Base-by-base conservation (phyloP, 768 basidiomycete species). In the Serendipita vermifera region DNA sequence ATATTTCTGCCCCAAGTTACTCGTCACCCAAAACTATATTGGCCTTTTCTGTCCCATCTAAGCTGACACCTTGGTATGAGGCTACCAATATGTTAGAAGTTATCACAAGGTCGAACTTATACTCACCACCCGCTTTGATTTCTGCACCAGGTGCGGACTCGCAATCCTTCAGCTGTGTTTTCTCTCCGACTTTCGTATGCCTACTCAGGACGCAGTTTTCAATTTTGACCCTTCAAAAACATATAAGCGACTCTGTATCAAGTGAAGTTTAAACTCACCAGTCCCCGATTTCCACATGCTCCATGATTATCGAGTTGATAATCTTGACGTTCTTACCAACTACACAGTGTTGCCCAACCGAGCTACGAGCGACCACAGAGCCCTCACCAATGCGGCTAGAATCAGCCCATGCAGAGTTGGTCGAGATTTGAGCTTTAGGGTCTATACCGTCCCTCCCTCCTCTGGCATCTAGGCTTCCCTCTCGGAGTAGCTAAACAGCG, bases 271-370 rank as follows among this genome's bases (percentile, higher is more conserved):
- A 33, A 15, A 64, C 80, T 64, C 60, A 90, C 92, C 90, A 89
- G 57, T 94, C 90, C 38, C 78, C 85, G 11, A 97, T 71, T 3
- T 87, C 77, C 62, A 91, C 93, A 63, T 94, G 91, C 64, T 96
- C 93, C 60, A 92, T 74, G 22, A 97, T 66, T 5, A 94, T 77
- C 61, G 86, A 92, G 9, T 87, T 85, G 2, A 74, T 75, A 43
- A 97, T 80, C 67, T 81, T 87, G n/a, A 78, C 85, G 74, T 83
- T 83, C 66, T 80, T 84, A 2, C 89, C 89, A 55, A 93, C 84
- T 14, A 81, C 70, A 61, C 89, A 92, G 65, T 93, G 90, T 58
- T 82, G 75, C 6, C 88, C 88, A 29, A 91, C 77, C 15, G 87
- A 74, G 2, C 80, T 82, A 62, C 80, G 81, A 66, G 90, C 94